phyloP scores from a whole-genome alignment of 1,139 yeast species.

The Nakaseomyces kungkrabaensis region DNA sequence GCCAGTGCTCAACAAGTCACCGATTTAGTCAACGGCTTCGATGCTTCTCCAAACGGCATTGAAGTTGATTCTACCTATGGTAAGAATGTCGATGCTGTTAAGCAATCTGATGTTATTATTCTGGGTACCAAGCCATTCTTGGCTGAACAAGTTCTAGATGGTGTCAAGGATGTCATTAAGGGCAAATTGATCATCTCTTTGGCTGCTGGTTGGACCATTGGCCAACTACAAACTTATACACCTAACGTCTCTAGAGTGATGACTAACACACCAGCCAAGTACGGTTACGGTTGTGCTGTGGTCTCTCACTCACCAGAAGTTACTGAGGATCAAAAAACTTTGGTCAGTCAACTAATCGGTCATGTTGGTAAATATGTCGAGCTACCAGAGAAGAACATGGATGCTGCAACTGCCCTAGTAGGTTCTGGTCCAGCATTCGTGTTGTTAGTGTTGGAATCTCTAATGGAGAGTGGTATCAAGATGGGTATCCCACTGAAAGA shows the following conservation, averaged over 20 bases:
- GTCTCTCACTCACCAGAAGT: conserved; percentile 55
- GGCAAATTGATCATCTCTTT: conserved; percentile 67
- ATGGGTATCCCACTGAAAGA: conserved; percentile 87
- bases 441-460: conserved; percentile 77
- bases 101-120: conserved; percentile 57
- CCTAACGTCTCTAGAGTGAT: conserved; percentile 72
- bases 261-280: conserved; percentile 95
- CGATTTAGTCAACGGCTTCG: conserved; percentile 37
- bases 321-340: conserved; percentile 37
- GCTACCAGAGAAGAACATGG: conserved; percentile 85
- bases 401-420: conserved; percentile 88
- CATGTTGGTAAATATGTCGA: conserved; percentile 67
- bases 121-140: conserved; percentile 83
- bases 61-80: conserved; percentile 48
- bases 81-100: conserved; percentile 48
- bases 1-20: conserved; percentile 37
- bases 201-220: conserved; percentile 87
- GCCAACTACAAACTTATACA: conserved; percentile 48
- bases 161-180: conserved; percentile 35
- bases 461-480: conserved; percentile 89
- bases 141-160: conserved; percentile 47
- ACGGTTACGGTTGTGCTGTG: conserved; percentile 89
- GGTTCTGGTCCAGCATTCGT: conserved; percentile 98
- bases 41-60: conserved; percentile 31
- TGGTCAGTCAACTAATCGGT: conserved; percentile 48